A percentile compares a stretch with the other conserved stretches of the same genome.
Evolutionary conservation across 2,329 filamentous ascomycete genomes (phyloP).

Genomic region (Venturia oleaginea): DNA sequence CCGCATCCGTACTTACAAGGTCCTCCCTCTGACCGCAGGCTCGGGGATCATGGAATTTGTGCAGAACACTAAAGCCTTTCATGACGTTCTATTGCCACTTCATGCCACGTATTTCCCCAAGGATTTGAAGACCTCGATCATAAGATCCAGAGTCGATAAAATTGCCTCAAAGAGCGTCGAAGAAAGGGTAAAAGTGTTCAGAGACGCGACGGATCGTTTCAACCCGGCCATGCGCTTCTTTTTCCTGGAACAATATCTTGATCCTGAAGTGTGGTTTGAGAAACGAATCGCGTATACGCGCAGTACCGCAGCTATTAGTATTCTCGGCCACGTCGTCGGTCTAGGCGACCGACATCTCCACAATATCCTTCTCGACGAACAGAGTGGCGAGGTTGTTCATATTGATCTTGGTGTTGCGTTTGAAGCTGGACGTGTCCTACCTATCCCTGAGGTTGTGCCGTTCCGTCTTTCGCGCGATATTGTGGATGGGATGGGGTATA

Average conservation of each 20-base stretch:
- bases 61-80: constrained; percentile 80
- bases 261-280: constrained; percentile 93
- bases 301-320: constrained; percentile 88
- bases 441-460: constrained; percentile 89
- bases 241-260: constrained; percentile 88
- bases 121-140: constrained; percentile 67
- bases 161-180: constrained; percentile 45
- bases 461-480: constrained; percentile 92
- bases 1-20: constrained; percentile 93
- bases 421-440: constrained; percentile 89
- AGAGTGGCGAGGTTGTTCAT: constrained; percentile 87
- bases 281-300: constrained; percentile 84
- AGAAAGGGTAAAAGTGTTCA: constrained; percentile 65
- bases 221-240: constrained; percentile 94
- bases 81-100: constrained; percentile 85
- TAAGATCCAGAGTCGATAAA: constrained; percentile 68
- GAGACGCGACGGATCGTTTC: constrained; percentile 70
- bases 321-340: constrained; percentile 86
- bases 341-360: constrained; percentile 92
- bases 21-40: constrained; percentile 74
- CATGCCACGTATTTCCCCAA: constrained; percentile 80
- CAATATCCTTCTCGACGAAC: constrained; percentile 87
- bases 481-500: constrained; percentile 94
- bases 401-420: constrained; percentile 97
- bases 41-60: constrained; percentile 97